These are phyloP conservation scores for Penicillium sp. DNA, from an alignment of 2,329 filamentous ascomycete genomes.

Conservation along the genomic window DNA sequence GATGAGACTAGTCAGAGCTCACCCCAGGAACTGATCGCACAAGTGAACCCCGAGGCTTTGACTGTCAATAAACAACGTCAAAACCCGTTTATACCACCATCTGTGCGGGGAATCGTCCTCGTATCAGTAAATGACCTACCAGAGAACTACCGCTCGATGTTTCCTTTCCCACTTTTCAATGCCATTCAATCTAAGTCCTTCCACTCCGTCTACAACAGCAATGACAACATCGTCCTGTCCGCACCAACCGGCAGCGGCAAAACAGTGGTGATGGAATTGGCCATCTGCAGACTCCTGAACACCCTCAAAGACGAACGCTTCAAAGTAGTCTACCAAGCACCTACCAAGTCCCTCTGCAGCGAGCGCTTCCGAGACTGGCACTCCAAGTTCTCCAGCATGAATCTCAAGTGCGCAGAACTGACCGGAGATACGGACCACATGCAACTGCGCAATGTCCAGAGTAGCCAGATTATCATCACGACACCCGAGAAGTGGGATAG, in stretches of 20 bases:
- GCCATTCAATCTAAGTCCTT: slow-evolving; percentile 82
- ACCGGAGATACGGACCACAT: slow-evolving; percentile 74
- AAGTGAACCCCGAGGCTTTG: background rate
- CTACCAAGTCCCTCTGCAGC: slow-evolving; percentile 77
- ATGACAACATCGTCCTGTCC: slow-evolving; percentile 76
- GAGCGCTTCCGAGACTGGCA: slow-evolving; percentile 77
- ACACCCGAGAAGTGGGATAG: slow-evolving; percentile 93
- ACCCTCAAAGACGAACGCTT: slow-evolving; percentile 59
- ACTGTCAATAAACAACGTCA: background rate
- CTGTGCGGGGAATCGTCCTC: slow-evolving; percentile 60
- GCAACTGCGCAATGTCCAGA: slow-evolving; percentile 68
- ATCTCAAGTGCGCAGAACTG: slow-evolving; percentile 70
- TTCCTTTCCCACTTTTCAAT: slow-evolving; percentile 75
- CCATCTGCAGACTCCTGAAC: slow-evolving; percentile 70
- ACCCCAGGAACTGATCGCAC: background rate
- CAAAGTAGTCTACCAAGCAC: slow-evolving; percentile 83
- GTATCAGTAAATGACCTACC: slow-evolving; percentile 62
- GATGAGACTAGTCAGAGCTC: slow-evolving; percentile 2
- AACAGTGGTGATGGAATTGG: slow-evolving; percentile 76
- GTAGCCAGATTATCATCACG: slow-evolving; percentile 78
- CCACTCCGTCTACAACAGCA: slow-evolving; percentile 60
- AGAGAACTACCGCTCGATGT: slow-evolving; percentile 67
- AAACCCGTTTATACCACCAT: slow-evolving; percentile 26
- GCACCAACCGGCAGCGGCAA: slow-evolving; percentile 85
- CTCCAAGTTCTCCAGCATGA: slow-evolving; percentile 67